A percentile compares a stretch with the other conserved stretches of the same genome.
phyloP scores from a whole-genome alignment of 371 early-diverging fungal genomes.

The Circinella minor region DNA sequence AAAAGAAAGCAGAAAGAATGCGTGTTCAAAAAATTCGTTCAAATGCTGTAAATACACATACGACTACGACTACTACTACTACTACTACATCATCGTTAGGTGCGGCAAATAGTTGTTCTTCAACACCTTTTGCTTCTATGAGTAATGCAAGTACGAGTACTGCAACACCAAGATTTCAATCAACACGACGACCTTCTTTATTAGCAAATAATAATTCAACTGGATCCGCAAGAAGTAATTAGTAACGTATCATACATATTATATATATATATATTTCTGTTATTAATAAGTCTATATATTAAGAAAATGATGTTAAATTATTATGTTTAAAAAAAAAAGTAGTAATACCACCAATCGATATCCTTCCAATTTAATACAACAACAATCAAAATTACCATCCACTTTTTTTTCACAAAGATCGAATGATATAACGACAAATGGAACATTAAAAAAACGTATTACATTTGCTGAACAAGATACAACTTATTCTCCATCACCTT shows the following conservation, averaged over 20 bases:
- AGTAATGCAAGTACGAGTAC: not conserved
- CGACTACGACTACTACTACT: not conserved
- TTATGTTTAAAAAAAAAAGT: no score
- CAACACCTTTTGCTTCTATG: not conserved
- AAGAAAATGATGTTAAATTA: no score
- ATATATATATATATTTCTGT: not conserved
- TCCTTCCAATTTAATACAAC: not conserved
- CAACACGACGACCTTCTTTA: constrained; percentile 11
- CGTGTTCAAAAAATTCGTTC: constrained; percentile 15
- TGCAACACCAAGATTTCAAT: constrained; percentile 1
- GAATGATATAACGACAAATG: not conserved
- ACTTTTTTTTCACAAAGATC: not conserved
- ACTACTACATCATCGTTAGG: not conserved
- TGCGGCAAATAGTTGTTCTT: not conserved
- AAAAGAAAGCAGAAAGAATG: constrained; percentile 60
- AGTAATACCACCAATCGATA: not conserved
- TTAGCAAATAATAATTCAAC: not conserved
- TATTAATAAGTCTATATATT: no score
- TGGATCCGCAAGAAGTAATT: not conserved
- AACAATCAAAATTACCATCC: not conserved
- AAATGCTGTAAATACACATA: no score
- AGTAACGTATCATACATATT: constrained; percentile 1
- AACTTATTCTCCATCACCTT: constrained; percentile 17
- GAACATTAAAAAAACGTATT: constrained; percentile 31
- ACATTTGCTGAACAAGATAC: constrained; percentile 35